Evolutionary conservation across 805 yeast species (phyloP).

Genomic region (Wickerhamomyces chaumierensis): DNA sequence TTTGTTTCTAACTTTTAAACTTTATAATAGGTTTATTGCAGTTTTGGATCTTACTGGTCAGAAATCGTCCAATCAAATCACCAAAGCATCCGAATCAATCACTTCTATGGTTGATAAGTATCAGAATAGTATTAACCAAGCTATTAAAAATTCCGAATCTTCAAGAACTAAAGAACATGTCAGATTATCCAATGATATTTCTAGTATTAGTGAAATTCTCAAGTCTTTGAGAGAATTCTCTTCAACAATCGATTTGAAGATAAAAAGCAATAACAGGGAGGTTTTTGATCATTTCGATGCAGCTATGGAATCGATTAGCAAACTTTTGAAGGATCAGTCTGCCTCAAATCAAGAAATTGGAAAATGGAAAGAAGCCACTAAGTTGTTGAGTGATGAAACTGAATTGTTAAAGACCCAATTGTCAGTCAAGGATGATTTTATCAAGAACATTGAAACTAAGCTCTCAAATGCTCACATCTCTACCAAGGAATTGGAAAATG

Average conservation of each 20-base stretch:
- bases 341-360: conserved; percentile 2
- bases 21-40: background rate
- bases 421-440: background rate
- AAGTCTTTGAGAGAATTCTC: no score
- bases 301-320: conserved; percentile 9
- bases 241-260: background rate
- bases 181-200: background rate
- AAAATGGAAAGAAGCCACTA: conserved; percentile 2
- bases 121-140: no score
- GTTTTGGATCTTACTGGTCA: background rate
- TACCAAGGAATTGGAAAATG: background rate
- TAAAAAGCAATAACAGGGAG: no score
- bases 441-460: background rate
- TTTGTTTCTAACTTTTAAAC: no score
- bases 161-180: no score
- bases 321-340: conserved; percentile 12
- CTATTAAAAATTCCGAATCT: no score
- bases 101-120: no score
- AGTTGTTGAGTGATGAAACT: background rate
- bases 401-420: conserved; percentile 1
- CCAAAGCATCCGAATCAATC: background rate
- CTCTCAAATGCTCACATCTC: background rate
- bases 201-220: background rate
- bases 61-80: background rate
- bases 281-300: no score